A percentile compares a stretch with the other conserved stretches of the same genome.
Conservation (phyloP, 2,329 filamentous ascomycete species). For the Penicillium expansum region DNA sequence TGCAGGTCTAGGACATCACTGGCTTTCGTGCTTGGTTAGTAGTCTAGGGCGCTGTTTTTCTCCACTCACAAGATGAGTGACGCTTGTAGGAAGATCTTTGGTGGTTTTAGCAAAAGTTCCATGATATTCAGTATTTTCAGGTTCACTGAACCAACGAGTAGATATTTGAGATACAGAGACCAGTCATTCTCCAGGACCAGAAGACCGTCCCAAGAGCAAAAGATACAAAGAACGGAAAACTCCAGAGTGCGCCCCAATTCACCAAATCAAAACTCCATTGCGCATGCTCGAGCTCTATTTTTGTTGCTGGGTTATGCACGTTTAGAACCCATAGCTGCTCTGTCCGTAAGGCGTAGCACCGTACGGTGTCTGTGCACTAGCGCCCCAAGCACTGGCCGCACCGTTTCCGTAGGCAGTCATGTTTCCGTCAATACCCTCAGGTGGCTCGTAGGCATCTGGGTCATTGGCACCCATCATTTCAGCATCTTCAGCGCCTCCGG, state of each 20-base stretch:
- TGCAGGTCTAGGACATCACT: too few species aligned
- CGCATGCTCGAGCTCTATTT: slow-evolving; percentile 22
- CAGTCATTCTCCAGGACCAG: not conserved
- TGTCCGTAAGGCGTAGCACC: slow-evolving; percentile 63
- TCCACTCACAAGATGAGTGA: not conserved
- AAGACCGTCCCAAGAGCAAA: slow-evolving; percentile 3
- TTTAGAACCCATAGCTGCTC: slow-evolving; percentile 35
- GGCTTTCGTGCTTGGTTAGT: not conserved
- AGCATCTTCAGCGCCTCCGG: slow-evolving; percentile 45
- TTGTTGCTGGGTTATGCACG: slow-evolving; percentile 2
- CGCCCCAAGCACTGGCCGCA: slow-evolving; percentile 65
- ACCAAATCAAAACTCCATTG: slow-evolving; percentile 23
- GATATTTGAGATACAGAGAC: not conserved
- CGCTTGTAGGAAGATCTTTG: not conserved
- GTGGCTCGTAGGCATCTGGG: slow-evolving; percentile 49
- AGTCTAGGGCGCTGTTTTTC: not conserved
- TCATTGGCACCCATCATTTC: slow-evolving; percentile 50
- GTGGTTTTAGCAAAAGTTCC: not conserved
- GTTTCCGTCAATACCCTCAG: slow-evolving; percentile 44
- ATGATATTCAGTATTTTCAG: slow-evolving; percentile 4
- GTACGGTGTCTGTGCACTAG: slow-evolving; percentile 56
- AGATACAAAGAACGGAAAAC: slow-evolving; percentile 11
- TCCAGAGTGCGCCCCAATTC: slow-evolving; percentile 9
- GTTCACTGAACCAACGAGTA: not conserved
- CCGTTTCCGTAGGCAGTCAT: slow-evolving; percentile 46